Evolutionary conservation across 1,284 basidiomycete species (phyloP), one percentile per base, ranked within the genome.

Genomic region (Sanguinoderma infundibulare): DNA sequence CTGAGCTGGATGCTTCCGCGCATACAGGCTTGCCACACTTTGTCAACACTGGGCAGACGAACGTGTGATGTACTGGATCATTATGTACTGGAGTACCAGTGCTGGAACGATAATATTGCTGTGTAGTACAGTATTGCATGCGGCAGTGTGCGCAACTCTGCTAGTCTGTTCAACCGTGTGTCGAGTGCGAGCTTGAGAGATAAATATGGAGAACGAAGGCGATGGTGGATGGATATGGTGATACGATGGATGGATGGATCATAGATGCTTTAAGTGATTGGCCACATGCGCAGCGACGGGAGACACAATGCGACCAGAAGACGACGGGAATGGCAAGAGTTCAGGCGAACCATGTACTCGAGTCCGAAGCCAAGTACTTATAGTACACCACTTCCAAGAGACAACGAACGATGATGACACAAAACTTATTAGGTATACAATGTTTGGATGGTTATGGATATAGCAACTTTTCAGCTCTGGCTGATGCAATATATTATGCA

Each of bases 401-500:
- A 57, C 26, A 26, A 15, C 38, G 50, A 50, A 59, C 39, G 51
- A 50, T 51, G 53, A 15, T 24, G 40, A 38, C 5, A 38, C 12
- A 22, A 50, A 8, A 5, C 20, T 50, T 28, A 57, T 61, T 66
- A 64, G 53, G 62, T 67, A 65, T 65, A 67, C 63, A 67, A 22
- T 65, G 61, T 67, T 40, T 55, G 57, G 44, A 44, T 51, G 56
- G 46, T 59, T 53, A 52, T 66, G 65, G 59, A 70, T 69, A 70
- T 69, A 69, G 65, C 68, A 67, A 52, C 60, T 62, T 64, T 65
- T 59, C 61, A 61, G 61, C 58, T 60, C 57, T 51, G 52, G 28
- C 38, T 10, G 55, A 55, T 32, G 39, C 39, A 42, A 42, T 36
- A 34, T 30, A 5, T 32, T 32, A 53, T 38, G 17, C 39, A 56